A percentile compares a stretch with the other conserved stretches of the same genome.
Conservation (phyloP, 1,139 yeast genomes). For the Meyerozyma carpophila region DNA sequence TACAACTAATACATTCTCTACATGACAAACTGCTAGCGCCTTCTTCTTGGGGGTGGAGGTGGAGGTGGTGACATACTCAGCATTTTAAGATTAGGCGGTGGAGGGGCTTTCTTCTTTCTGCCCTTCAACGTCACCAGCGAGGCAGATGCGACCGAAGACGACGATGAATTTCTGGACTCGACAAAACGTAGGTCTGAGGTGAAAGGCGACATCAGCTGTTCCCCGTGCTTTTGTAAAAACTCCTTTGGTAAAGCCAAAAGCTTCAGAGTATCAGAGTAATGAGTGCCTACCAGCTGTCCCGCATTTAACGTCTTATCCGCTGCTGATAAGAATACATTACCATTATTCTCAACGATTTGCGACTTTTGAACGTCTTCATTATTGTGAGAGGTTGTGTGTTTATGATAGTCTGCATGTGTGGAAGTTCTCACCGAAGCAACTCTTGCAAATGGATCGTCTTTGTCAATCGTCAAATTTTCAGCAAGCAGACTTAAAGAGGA, state of each 20-base stretch:
- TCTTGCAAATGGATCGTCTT: constrained; percentile 5
- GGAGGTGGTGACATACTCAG: constrained; percentile 10
- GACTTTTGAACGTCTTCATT: constrained; percentile 6
- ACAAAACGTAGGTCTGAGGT: constrained; percentile 5
- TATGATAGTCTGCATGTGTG: constrained; percentile 32
- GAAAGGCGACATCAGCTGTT: constrained; percentile 4
- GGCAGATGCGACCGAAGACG: constrained; percentile 14
- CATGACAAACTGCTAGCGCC: constrained; percentile 4
- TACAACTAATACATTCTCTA: not conserved
- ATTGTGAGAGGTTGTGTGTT: constrained; percentile 30
- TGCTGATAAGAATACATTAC: constrained; percentile 11
- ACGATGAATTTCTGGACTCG: constrained; percentile 8
- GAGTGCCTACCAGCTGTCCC: not conserved
- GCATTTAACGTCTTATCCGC: too few relatives aligned
- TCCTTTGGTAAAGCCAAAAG: constrained; percentile 33
- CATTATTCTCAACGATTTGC: constrained; percentile 12
- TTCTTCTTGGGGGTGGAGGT: constrained; percentile 13
- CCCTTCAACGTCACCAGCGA: constrained; percentile 26
- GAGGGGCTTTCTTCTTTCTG: constrained; percentile 33
- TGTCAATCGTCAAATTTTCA: not conserved
- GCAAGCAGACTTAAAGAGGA: constrained; percentile 3
- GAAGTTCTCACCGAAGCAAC: constrained; percentile 35
- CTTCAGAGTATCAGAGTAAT: constrained; percentile 2
- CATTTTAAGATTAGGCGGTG: constrained; percentile 25
- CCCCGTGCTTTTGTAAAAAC: constrained; percentile 16